A percentile compares a stretch with the other conserved stretches of the same genome.
Evolutionary conservation across 192 early-diverging fungal species (phyloP).

Genomic region (Gaertneriomyces semiglobifer): DNA sequence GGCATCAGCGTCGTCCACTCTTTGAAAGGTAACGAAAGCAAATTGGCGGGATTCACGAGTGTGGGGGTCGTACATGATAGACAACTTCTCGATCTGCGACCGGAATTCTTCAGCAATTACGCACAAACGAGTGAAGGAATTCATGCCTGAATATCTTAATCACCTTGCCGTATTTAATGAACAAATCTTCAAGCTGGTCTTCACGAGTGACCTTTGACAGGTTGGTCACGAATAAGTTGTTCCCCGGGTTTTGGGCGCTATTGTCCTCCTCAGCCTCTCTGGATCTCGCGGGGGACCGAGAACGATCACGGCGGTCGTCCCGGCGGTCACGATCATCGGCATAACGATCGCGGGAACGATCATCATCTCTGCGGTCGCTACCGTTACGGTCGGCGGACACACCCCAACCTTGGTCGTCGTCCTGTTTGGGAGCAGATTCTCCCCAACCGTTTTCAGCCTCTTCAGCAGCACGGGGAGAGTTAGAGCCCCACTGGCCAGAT

Average conservation of each 20-base stretch:
- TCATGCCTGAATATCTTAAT: constrained; percentile 3
- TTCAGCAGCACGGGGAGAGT: too few species aligned
- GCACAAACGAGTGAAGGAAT: neutral
- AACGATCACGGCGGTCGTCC: neutral
- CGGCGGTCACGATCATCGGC: neutral
- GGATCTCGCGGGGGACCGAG: neutral
- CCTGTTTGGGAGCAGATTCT: too few species aligned
- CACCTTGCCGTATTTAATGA: constrained; percentile 72
- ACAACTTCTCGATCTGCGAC: constrained; percentile 22
- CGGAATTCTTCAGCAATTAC: neutral
- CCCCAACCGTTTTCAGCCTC: too few species aligned
- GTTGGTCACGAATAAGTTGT: constrained; percentile 73
- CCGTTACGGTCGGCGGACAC: too few species aligned
- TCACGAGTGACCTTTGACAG: constrained; percentile 58
- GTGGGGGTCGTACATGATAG: constrained; percentile 78
- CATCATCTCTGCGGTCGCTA: neutral
- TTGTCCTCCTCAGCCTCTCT: constrained; percentile 14
- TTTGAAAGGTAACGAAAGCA: constrained; percentile 46
- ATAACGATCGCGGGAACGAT: neutral
- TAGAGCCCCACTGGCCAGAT: too few species aligned
- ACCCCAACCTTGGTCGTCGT: too few species aligned
- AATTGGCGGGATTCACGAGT: constrained; percentile 67
- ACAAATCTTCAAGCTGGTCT: constrained; percentile 64
- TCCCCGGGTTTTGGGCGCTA: constrained; percentile 24
- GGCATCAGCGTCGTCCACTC: constrained; percentile 36